Base-by-base conservation (phyloP, 352 stramenopile genomes). In the Pythium coloratum region DNA sequence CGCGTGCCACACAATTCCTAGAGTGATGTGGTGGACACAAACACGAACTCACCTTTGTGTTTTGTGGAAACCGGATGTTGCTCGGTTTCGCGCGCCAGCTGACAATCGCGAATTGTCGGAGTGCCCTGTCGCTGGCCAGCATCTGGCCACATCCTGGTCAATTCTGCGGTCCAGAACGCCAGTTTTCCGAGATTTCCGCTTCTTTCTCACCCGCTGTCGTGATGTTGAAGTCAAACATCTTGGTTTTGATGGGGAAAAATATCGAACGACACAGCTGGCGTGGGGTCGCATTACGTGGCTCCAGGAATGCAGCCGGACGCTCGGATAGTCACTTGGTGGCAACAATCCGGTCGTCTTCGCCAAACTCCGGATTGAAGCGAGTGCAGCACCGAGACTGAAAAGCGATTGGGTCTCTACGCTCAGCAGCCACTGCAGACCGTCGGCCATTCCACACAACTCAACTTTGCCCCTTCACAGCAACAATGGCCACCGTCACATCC, bases 301-400 rank as follows among this genome's bases (percentile, higher is more conserved):
- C 36, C 36, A 44, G 36, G 36, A 44, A 44, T 12, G 5, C 36
- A 44, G 36, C 12, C 36, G 36, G 36, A 44, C 1, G 10, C 24
- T 7, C n/a, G 8, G 49, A 34, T 24, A 12, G 30, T 16, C 49
- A 18, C 30, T 9, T 12, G 13, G 53, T 46, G 13, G 36, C 7
- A 3, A 9, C 30, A 6, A 42, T 59, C n/a, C 53, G 13, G 28
- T 44, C 14, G 54, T 49, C 18, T 14, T 34, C 53, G 28, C 54
- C 33, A 24, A 16, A 34, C 26, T 51, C 55, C 20, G 55, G 55
- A 61, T 61, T 49, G 42, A 38, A 54, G 49, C 59, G 47, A 47
- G 47, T 66, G 59, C 59, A 59, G 59, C 59, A 66, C 47, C 59
- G 59, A 51, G 47, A 59, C 59, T 24, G 20, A 24, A 24, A 18